Percentiles rank a stretch among this genome's conserved stretches.
phyloP scores from a whole-genome alignment of 164 flowering plant species.

The Vitis rupestris region DNA sequence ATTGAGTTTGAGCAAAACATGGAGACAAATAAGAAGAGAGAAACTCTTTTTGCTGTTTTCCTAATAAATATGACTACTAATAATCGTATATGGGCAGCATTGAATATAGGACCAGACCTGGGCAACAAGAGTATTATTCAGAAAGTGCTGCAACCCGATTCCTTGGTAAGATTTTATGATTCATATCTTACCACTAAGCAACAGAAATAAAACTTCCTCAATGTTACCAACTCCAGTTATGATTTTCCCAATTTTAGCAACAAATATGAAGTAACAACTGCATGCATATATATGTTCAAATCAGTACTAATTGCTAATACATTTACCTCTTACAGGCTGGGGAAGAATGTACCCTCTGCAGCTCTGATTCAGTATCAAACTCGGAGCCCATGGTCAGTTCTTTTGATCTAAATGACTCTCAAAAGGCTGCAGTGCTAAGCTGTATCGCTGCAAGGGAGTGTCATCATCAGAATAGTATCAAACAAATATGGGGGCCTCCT shows the following conservation, averaged over 20 bases:
- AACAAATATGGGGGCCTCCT: conserved; percentile 66
- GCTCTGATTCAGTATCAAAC: not conserved
- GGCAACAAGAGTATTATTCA: conserved; percentile 25
- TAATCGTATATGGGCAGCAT: conserved; percentile 42
- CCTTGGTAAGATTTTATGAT: conserved; percentile 13
- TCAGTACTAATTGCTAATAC: no score
- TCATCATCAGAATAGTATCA: conserved; percentile 24
- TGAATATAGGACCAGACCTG: conserved; percentile 10
- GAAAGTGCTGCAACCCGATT: conserved; percentile 21
- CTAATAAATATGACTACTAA: conserved; percentile 42
- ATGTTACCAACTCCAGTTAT: no score
- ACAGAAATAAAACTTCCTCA: no score
- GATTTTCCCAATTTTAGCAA: no score
- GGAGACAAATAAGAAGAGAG: conserved; percentile 1
- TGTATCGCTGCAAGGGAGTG: conserved; percentile 28
- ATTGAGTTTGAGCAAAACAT: conserved; percentile 1
- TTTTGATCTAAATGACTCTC: conserved; percentile 33
- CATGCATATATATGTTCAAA: no score
- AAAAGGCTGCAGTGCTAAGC: conserved; percentile 33
- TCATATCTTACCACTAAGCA: not conserved
- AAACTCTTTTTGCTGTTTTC: conserved; percentile 29
- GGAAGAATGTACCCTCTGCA: conserved; percentile 23
- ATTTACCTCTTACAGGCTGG: conserved; percentile 3
- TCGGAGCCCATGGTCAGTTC: conserved; percentile 4
- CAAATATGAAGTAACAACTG: no score